Evolutionary conservation across 1,284 basidiomycete species (phyloP), one percentile per base, ranked within the genome.

Genomic region (Apiotrichum akiyoshidainum): DNA sequence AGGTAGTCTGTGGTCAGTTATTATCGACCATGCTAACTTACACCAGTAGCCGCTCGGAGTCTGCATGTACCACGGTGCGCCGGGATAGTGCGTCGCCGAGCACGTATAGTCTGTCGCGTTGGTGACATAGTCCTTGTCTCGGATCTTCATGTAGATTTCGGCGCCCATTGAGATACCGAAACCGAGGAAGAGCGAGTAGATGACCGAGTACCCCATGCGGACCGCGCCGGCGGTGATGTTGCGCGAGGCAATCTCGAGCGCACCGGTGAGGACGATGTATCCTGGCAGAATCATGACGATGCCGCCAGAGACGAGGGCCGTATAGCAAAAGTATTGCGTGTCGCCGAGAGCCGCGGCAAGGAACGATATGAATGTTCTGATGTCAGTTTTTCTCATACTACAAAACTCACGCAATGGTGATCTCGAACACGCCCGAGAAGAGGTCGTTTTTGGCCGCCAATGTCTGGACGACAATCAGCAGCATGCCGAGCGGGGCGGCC

Each of bases 281-380:
- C 90, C 69, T 90, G 92, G 61, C 6, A 95, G 81, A 67, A 95
- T 95, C 53, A 93, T 82, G 5, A 94, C 91, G 59, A 94, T 87
- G 5, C 90, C 88, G 17, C 85, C 84, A 5, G 89, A 90, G 0
- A 90, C 88, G 57, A 95, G 81, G 2, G 92, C 87, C 3, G 90
- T 87, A 71, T 91, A 95, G 78, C 92, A 95, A 63, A 94, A 88
- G 54, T 83, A 80, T 22, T 81, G 76, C 0, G 86, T 85, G n/a
- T 85, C 83, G 1, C 88, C 86, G 47, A 92, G 78, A 2, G 85
- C 88, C 22, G 88, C 89, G 7, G 90, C 83, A 48, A 92, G 68
- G 76, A 95, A 95, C 17, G 83, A 82, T 70, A 89, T 90, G 72
- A 93, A 50, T 19, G 55, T 63, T 11, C 51, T 51, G 11, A 9